phyloP scores from a whole-genome alignment of 495 filamentous ascomycete genomes.

The Rusavskia elegans region DNA sequence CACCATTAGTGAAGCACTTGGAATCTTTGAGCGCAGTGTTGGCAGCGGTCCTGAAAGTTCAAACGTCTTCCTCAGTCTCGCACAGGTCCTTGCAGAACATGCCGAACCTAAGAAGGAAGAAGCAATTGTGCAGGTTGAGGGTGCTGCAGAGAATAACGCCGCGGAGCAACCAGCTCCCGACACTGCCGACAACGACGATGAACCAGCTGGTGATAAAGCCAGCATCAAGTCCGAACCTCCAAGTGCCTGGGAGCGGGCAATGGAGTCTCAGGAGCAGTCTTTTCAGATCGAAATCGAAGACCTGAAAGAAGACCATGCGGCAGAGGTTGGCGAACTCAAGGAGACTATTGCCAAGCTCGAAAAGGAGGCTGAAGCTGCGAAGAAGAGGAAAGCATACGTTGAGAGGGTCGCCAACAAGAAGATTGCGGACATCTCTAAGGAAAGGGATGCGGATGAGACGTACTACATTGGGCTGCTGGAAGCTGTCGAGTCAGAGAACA shows the following conservation, averaged over 20 bases:
- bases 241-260: background rate
- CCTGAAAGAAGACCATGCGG: background rate
- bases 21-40: background rate
- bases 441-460: background rate
- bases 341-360: background rate
- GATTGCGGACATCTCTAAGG: background rate
- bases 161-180: too few species aligned
- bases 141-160: background rate
- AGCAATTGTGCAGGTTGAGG: background rate
- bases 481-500: background rate
- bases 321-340: background rate
- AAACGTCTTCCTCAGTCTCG: too few species aligned
- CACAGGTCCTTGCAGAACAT: too few species aligned
- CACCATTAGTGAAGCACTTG: background rate
- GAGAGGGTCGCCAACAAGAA: background rate
- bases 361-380: background rate
- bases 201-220: background rate
- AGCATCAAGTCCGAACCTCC: background rate
- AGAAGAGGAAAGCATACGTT: background rate
- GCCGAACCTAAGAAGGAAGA: background rate
- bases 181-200: background rate
- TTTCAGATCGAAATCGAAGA: background rate
- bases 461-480: background rate
- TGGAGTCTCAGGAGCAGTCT: background rate
- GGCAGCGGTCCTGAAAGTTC: too few species aligned